Percentiles rank a stretch among this genome's conserved stretches.
phyloP scores from a whole-genome alignment of 164 flowering plant genomes.

The Cinnamomum chago region DNA sequence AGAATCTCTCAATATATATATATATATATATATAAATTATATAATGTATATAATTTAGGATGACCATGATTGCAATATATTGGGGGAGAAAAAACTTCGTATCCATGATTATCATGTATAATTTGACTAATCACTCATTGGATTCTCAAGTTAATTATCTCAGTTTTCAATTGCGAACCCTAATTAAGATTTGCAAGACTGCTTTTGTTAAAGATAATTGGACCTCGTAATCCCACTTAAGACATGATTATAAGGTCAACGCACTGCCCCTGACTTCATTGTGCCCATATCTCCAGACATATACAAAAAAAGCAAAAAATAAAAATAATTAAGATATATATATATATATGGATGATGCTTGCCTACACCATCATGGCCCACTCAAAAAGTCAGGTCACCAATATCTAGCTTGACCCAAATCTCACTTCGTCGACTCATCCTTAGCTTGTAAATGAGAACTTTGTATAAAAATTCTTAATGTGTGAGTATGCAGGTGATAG shows the following conservation, averaged over 20 bases:
- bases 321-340: too few relatives aligned
- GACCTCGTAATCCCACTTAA: conserved; percentile 1
- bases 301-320: too few relatives aligned
- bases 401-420: too few relatives aligned
- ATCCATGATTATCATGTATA: not conserved
- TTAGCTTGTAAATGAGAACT: too few relatives aligned
- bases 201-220: not conserved
- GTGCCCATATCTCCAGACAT: too few relatives aligned
- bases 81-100: not conserved
- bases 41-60: too few relatives aligned
- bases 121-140: not conserved
- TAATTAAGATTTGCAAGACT: not conserved
- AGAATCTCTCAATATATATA: too few relatives aligned
- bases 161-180: not conserved
- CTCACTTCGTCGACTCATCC: too few relatives aligned
- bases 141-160: not conserved
- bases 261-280: not conserved
- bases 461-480: too few relatives aligned
- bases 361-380: not conserved
- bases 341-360: not conserved
- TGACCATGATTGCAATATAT: not conserved
- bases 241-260: not conserved
- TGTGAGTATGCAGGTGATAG: too few relatives aligned
- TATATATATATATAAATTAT: too few relatives aligned
- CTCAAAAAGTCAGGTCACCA: too few relatives aligned